Conservation (phyloP, 2,329 filamentous ascomycete species). For the Immersiporthe knoxdaviesiana region DNA sequence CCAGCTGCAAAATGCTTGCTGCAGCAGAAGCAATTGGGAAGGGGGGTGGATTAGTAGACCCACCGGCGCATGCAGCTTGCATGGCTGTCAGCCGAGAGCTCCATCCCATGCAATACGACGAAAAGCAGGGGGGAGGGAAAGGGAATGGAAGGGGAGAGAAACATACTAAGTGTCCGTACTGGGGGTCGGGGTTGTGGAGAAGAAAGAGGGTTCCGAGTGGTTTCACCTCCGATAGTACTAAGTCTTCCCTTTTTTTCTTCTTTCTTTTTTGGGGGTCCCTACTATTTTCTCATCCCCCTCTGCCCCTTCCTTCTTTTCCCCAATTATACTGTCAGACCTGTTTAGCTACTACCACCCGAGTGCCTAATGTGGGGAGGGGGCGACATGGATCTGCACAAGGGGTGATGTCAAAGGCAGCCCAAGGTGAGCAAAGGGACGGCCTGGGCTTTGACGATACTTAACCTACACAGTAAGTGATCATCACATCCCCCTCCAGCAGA, state of each 20-base stretch:
- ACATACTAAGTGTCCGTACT: no score
- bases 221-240: background rate
- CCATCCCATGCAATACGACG: background rate
- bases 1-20: no score
- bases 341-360: background rate
- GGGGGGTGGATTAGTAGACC: no score
- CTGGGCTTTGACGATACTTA: background rate
- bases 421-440: no score
- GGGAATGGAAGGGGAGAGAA: background rate
- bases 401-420: background rate
- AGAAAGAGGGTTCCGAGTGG: background rate
- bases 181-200: background rate
- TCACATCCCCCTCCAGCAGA: no score
- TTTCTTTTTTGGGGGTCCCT: background rate
- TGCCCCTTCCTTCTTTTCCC: background rate
- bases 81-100: constrained; percentile 1
- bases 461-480: background rate
- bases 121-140: background rate
- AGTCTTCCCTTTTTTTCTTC: background rate
- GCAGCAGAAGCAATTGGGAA: no score
- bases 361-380: background rate
- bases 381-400: constrained; percentile 1
- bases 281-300: background rate
- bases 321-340: constrained; percentile 3
- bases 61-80: background rate